Conservation (phyloP, 306 rosid species). For the Lablab purpureus region DNA sequence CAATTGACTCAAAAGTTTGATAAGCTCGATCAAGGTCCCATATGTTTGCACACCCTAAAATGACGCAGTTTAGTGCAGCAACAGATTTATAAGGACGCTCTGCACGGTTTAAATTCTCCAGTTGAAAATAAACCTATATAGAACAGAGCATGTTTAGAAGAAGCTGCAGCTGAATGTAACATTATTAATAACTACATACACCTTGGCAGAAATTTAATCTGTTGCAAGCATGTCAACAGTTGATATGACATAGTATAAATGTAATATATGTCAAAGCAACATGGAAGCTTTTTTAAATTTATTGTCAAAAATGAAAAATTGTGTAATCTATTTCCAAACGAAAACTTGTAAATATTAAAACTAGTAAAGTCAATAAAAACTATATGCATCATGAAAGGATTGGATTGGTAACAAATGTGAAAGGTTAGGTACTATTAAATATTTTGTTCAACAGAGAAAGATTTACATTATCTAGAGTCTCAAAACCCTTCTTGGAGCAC, state of each 20-base stretch:
- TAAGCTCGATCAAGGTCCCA: slow-evolving; percentile 98
- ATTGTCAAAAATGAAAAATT: slow-evolving; percentile 7
- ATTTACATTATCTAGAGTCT: slow-evolving; percentile 87
- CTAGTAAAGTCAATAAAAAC: slow-evolving; percentile 3
- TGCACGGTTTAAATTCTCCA: slow-evolving; percentile 78
- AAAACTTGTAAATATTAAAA: slow-evolving; percentile 5
- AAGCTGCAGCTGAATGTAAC: slow-evolving; percentile 22
- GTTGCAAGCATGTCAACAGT: slow-evolving; percentile 19
- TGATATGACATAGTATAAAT: slow-evolving; percentile 7
- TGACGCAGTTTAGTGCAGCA: slow-evolving; percentile 84
- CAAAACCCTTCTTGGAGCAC: slow-evolving; percentile 91
- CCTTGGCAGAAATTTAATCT: slow-evolving; percentile 24
- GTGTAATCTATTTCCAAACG: slow-evolving; percentile 18
- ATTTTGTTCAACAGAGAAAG: slow-evolving; percentile 42
- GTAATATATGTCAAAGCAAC: slow-evolving; percentile 16
- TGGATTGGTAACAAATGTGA: slow-evolving; percentile 2
- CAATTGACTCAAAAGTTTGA: slow-evolving; percentile 94
- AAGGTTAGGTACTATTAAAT: slow-evolving; percentile 31
- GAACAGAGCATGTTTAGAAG: slow-evolving; percentile 45
- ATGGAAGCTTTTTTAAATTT: background rate
- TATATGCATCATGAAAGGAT: background rate
- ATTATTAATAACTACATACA: slow-evolving; percentile 7
- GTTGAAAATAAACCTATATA: slow-evolving; percentile 88
- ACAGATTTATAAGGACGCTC: slow-evolving; percentile 90
- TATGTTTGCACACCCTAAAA: slow-evolving; percentile 92